A percentile compares a stretch with the other conserved stretches of the same genome.
Evolutionary conservation across 208 protist genomes (phyloP).

Genomic region (Naegleria gruberi): DNA sequence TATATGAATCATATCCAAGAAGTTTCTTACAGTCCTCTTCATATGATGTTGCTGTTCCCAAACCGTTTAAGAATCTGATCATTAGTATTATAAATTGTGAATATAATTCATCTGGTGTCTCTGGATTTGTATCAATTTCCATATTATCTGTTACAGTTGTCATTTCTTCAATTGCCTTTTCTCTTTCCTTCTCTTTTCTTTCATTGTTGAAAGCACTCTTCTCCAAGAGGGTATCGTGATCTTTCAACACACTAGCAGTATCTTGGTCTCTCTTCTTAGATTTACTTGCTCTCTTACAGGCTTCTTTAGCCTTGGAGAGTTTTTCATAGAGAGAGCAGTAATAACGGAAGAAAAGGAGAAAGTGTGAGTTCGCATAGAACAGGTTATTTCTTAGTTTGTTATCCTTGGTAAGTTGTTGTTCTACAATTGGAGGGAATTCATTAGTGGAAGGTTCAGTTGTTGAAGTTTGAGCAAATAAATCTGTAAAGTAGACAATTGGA

Average conservation of each 20-base stretch:
- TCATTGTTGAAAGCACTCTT: background rate
- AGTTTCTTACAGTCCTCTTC: slow-evolving; percentile 42
- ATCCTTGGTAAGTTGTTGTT: background rate
- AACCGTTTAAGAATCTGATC: background rate
- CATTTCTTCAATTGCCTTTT: background rate
- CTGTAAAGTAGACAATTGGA: background rate
- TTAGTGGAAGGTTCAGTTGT: background rate
- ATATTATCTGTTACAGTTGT: background rate
- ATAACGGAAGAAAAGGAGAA: slow-evolving; percentile 4
- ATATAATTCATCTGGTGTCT: background rate
- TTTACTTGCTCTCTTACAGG: background rate
- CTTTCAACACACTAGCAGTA: background rate
- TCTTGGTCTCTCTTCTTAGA: background rate
- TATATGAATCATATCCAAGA: slow-evolving; percentile 35
- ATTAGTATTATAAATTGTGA: background rate
- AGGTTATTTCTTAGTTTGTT: background rate
- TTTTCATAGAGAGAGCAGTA: slow-evolving; percentile 1
- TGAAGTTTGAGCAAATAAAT: background rate
- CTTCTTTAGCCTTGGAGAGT: background rate
- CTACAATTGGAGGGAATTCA: background rate
- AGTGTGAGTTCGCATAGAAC: background rate
- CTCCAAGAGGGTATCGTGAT: background rate
- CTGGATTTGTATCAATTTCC: background rate
- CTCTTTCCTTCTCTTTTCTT: background rate
- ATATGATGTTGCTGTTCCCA: slow-evolving; percentile 28